A percentile compares a stretch with the other conserved stretches of the same genome.
Evolutionary conservation across 2,329 filamentous ascomycete species (phyloP).

Genomic region (Sporothrix mexicana): DNA sequence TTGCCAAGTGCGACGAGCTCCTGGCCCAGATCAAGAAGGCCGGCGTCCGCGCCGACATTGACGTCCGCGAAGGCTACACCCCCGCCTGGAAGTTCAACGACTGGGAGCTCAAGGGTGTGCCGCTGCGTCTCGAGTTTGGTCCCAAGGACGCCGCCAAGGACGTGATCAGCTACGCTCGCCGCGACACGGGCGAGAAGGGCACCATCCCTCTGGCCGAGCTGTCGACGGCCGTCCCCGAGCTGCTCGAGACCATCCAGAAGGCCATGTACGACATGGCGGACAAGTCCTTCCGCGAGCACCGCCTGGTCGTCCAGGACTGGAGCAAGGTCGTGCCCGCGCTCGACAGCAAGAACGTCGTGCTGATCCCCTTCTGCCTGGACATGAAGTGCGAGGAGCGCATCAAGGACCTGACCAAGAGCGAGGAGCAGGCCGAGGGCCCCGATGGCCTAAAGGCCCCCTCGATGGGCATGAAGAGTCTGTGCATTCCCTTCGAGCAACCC

Average conservation of each 20-base stretch:
- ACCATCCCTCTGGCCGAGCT: slow-evolving; percentile 78
- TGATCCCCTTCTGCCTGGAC: slow-evolving; percentile 88
- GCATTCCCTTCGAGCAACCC: slow-evolving; percentile 82
- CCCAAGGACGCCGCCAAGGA: slow-evolving; percentile 89
- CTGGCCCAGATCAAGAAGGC: slow-evolving; percentile 71
- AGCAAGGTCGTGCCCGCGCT: slow-evolving; percentile 88
- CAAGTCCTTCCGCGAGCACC: slow-evolving; percentile 77
- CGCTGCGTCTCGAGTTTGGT: slow-evolving; percentile 91
- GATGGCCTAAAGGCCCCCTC: slow-evolving; percentile 61
- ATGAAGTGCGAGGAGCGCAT: slow-evolving; percentile 88
- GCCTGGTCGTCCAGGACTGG: slow-evolving; percentile 83
- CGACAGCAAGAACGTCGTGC: slow-evolving; percentile 87
- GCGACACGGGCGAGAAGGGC: slow-evolving; percentile 84
- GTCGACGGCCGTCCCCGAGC: slow-evolving; percentile 71
- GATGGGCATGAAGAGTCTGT: slow-evolving; percentile 73
- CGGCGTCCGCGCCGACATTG: slow-evolving; percentile 78
- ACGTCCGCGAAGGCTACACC: slow-evolving; percentile 88
- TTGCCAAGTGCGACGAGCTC: slow-evolving; percentile 76
- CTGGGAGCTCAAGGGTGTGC: slow-evolving; percentile 96
- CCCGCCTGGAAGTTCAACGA: slow-evolving; percentile 99
- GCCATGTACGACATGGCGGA: slow-evolving; percentile 82
- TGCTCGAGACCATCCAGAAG: slow-evolving; percentile 87
- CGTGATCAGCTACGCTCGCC: slow-evolving; percentile 82
- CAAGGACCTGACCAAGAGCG: slow-evolving; percentile 87
- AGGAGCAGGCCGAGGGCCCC: slow-evolving; percentile 58